Evolutionary conservation across 2,329 filamentous ascomycete genomes (phyloP).

Genomic region (Neoarthrinium moseri): DNA sequence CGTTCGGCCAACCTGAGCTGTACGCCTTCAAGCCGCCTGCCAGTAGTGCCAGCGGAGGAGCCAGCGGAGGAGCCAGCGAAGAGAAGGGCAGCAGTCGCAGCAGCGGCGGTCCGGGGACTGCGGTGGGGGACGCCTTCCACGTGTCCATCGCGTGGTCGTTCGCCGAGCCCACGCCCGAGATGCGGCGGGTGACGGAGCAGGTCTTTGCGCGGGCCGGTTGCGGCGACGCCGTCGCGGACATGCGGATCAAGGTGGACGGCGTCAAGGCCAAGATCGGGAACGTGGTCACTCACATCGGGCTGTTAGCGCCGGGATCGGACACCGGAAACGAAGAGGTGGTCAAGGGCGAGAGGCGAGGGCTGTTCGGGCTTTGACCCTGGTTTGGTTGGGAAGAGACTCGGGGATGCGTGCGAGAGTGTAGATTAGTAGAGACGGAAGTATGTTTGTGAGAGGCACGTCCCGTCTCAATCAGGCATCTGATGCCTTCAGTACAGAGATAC

Average conservation of each 20-base stretch:
- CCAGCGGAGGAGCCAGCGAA: background rate
- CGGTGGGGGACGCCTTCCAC: slow-evolving; percentile 64
- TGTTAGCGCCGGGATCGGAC: slow-evolving; percentile 20
- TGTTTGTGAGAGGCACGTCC: too few species aligned
- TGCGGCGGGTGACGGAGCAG: slow-evolving; percentile 34
- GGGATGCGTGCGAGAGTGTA: too few species aligned
- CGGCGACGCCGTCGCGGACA: slow-evolving; percentile 30
- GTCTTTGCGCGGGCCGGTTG: slow-evolving; percentile 22
- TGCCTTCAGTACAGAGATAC: too few species aligned
- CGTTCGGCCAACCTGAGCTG: slow-evolving; percentile 66
- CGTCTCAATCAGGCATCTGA: too few species aligned
- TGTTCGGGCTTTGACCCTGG: background rate
- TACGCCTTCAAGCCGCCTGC: slow-evolving; percentile 53
- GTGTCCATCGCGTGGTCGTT: slow-evolving; percentile 87
- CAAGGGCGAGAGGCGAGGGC: background rate
- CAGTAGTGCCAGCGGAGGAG: too few species aligned
- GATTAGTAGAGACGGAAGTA: too few species aligned
- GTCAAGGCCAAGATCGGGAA: slow-evolving; percentile 79
- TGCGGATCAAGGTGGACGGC: slow-evolving; percentile 54
- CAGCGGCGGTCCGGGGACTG: slow-evolving; percentile 17
- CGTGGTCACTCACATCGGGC: slow-evolving; percentile 51
- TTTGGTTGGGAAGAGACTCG: too few species aligned
- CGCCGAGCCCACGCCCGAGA: slow-evolving; percentile 44
- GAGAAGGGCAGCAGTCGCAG: background rate
- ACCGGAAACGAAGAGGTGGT: too few species aligned